Conservation (phyloP, 371 early-diverging fungal species). For the Blakeslea trispora region DNA sequence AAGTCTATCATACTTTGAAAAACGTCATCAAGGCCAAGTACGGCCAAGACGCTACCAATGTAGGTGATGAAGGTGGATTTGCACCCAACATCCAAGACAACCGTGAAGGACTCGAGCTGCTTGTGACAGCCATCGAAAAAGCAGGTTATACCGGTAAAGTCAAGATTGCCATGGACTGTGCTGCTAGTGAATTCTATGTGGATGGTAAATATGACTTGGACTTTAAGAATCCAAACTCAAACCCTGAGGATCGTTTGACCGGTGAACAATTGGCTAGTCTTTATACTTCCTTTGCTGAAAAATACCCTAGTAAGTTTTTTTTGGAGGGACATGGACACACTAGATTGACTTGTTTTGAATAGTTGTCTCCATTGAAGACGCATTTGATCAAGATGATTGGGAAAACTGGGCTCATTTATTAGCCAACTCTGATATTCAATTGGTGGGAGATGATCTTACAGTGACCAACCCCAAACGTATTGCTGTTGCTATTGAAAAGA, state of each 20-base stretch:
- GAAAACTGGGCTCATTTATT: conserved; percentile 86
- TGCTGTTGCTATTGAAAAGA: conserved; percentile 86
- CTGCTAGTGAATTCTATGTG: conserved; percentile 97
- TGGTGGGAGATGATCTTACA: conserved; percentile 99
- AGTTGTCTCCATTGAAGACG: conserved; percentile 98
- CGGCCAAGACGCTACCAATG: conserved; percentile 97
- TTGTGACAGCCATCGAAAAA: conserved; percentile 85
- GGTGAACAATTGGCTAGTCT: conserved; percentile 83
- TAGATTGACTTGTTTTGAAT: conserved; percentile 4
- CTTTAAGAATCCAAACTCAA: conserved; percentile 93
- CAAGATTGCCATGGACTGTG: conserved; percentile 98
- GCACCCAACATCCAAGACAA: conserved; percentile 99
- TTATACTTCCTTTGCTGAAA: conserved; percentile 81
- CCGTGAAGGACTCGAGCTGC: conserved; percentile 94
- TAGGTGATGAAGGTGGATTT: conserved; percentile 99
- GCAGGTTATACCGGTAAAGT: conserved; percentile 95
- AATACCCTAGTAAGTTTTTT: conserved; percentile 79
- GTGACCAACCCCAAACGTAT: conserved; percentile 98
- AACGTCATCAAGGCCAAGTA: conserved; percentile 96
- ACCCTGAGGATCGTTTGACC: conserved; percentile 70
- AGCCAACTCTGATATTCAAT: conserved; percentile 72
- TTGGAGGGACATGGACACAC: not conserved
- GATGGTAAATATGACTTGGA: conserved; percentile 96
- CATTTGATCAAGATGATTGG: conserved; percentile 99
- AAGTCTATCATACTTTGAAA: conserved; percentile 96